A percentile compares a stretch with the other conserved stretches of the same genome.
Conservation (phyloP, 257 asterid genomes). For the Nicotiana attenuata region DNA sequence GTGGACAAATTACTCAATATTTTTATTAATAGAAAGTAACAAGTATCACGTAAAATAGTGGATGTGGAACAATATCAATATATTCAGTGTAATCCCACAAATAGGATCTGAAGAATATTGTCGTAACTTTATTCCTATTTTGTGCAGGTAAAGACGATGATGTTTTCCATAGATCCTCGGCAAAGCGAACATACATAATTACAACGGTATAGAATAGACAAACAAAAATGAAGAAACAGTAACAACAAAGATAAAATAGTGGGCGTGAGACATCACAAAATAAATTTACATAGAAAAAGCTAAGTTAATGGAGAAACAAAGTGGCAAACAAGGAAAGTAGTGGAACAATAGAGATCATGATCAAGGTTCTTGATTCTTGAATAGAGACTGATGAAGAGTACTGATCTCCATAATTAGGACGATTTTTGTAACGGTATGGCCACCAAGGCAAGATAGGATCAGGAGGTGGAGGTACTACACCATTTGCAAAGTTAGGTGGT, state of each 20-base stretch:
- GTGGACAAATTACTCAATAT: too few relatives aligned
- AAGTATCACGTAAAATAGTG: too few relatives aligned
- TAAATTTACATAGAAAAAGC: background rate
- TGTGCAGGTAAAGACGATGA: too few relatives aligned
- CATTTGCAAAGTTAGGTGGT: slow-evolving; percentile 37
- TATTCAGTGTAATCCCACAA: too few relatives aligned
- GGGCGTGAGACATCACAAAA: background rate
- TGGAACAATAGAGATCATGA: slow-evolving; percentile 7
- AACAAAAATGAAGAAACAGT: too few relatives aligned
- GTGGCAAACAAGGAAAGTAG: background rate
- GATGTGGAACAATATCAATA: too few relatives aligned
- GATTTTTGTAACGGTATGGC: slow-evolving; percentile 63
- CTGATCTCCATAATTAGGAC: slow-evolving; percentile 46
- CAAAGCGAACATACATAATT: fast-evolving
- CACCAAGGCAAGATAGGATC: slow-evolving; percentile 75
- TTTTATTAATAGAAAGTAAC: too few relatives aligned
- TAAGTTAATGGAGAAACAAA: background rate
- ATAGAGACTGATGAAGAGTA: slow-evolving; percentile 35
- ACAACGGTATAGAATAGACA: too few relatives aligned
- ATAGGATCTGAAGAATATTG: too few relatives aligned
- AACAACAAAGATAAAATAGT: too few relatives aligned
- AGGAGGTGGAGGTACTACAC: slow-evolving; percentile 63
- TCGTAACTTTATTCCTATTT: too few relatives aligned
- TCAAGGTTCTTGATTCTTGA: slow-evolving; percentile 22
- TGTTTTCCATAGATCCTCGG: too few relatives aligned